Evolutionary conservation across 2,329 filamentous ascomycete species (phyloP).

Genomic region (Blumeria graminis): DNA sequence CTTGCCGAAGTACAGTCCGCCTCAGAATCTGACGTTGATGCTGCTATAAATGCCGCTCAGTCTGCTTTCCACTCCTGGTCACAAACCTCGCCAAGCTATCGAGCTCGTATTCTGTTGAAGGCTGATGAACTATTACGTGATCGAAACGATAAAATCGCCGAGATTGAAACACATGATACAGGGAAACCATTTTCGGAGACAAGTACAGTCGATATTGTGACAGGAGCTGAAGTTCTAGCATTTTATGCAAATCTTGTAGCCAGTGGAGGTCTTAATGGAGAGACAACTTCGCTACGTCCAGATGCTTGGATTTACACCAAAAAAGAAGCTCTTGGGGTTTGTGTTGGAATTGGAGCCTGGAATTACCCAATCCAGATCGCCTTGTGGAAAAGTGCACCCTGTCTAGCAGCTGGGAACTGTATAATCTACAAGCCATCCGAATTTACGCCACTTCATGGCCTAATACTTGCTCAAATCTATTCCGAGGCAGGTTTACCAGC

Average conservation of each 20-base stretch:
- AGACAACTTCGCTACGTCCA: slow-evolving; percentile 47
- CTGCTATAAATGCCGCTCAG: slow-evolving; percentile 45
- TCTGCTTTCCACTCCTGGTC: slow-evolving; percentile 57
- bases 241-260: slow-evolving; percentile 66
- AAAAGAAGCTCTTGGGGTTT: slow-evolving; percentile 63
- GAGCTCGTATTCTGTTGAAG: slow-evolving; percentile 53
- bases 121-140: slow-evolving; percentile 50
- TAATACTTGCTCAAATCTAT: slow-evolving; percentile 52
- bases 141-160: slow-evolving; percentile 58
- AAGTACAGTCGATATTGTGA: slow-evolving; percentile 58
- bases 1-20: slow-evolving; percentile 51
- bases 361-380: slow-evolving; percentile 85
- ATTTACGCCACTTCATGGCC: slow-evolving; percentile 62
- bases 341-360: slow-evolving; percentile 73
- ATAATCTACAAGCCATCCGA: slow-evolving; percentile 86
- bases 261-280: slow-evolving; percentile 55
- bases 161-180: slow-evolving; percentile 61
- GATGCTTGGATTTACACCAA: slow-evolving; percentile 66
- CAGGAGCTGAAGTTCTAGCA: slow-evolving; percentile 64
- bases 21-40: slow-evolving; percentile 40
- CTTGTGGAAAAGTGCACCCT: slow-evolving; percentile 71
- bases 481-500: slow-evolving; percentile 54
- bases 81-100: slow-evolving; percentile 44
- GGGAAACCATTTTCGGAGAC: slow-evolving; percentile 74
- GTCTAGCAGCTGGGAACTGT: slow-evolving; percentile 64